These are phyloP conservation scores for Austroboletus niveus DNA, from an alignment of 1,284 basidiomycete genomes.

Conservation along the genomic window DNA sequence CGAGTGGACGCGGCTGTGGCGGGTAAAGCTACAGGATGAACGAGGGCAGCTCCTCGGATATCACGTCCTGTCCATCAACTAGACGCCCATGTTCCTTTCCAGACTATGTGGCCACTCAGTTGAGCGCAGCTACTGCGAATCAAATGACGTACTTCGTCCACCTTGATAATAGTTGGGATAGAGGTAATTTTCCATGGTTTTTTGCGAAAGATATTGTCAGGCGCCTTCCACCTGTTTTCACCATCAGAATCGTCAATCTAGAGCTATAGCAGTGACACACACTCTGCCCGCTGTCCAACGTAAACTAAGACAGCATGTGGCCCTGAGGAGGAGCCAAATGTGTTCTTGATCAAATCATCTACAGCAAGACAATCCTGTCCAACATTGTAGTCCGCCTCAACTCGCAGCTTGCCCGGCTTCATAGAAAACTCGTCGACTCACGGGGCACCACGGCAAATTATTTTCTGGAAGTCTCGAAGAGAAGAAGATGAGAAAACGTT, in stretches of 20 bases:
- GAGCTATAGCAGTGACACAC: constrained; percentile 30
- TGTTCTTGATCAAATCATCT: constrained; percentile 55
- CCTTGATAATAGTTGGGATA: constrained; percentile 73
- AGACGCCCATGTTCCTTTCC: constrained; percentile 54
- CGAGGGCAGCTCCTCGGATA: constrained; percentile 17
- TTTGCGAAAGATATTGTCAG: constrained; percentile 60
- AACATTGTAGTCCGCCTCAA: not conserved
- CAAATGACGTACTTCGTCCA: constrained; percentile 56
- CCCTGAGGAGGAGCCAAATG: constrained; percentile 51
- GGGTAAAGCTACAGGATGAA: constrained; percentile 19
- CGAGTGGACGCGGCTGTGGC: not conserved
- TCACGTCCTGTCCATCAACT: constrained; percentile 47
- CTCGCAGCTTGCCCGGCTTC: too few relatives aligned
- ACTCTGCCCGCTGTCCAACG: constrained; percentile 71
- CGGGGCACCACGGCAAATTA: constrained; percentile 60
- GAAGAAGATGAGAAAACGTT: constrained; percentile 63
- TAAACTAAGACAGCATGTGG: constrained; percentile 69
- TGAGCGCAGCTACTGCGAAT: too few relatives aligned
- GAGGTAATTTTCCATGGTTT: constrained; percentile 62
- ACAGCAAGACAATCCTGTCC: constrained; percentile 71
- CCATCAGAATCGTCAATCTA: not conserved
- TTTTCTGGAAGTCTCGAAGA: constrained; percentile 55
- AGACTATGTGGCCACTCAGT: constrained; percentile 33
- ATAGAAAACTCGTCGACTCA: constrained; percentile 33
- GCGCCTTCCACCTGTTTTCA: constrained; percentile 60